Percentiles rank a stretch among this genome's conserved stretches.
Evolutionary conservation across 2,329 filamentous ascomycete species (phyloP).

Genomic region (Amauroascus niger): DNA sequence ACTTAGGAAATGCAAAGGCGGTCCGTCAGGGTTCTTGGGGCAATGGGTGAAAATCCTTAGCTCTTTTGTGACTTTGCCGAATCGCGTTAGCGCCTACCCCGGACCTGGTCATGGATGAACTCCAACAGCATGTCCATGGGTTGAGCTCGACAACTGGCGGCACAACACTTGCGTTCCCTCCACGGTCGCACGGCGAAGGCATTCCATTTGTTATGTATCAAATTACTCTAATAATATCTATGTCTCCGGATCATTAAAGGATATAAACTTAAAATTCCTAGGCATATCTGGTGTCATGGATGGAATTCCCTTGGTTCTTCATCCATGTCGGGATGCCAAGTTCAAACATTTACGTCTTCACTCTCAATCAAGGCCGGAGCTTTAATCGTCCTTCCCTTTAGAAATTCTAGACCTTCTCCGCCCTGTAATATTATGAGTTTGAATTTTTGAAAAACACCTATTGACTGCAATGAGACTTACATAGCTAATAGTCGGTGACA

Average conservation of each 20-base stretch:
- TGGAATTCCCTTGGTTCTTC: neutral
- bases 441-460: slow-evolving; percentile 1
- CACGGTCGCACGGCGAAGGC: neutral
- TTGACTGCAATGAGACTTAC: slow-evolving; percentile 49
- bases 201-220: neutral
- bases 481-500: slow-evolving; percentile 90
- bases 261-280: neutral
- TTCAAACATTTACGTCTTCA: slow-evolving; percentile 35
- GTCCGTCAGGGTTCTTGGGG: slow-evolving; percentile 7
- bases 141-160: neutral
- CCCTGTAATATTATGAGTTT: slow-evolving; percentile 34
- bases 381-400: slow-evolving; percentile 51
- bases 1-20: neutral
- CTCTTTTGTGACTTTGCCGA: slow-evolving; percentile 13
- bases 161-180: neutral
- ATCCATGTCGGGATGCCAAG: neutral
- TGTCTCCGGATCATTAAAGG: neutral
- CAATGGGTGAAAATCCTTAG: slow-evolving; percentile 17
- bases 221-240: neutral
- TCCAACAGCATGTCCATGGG: slow-evolving; percentile 1
- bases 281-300: neutral
- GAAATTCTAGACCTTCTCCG: slow-evolving; percentile 54
- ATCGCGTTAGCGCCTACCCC: slow-evolving; percentile 14
- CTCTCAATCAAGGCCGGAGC: slow-evolving; percentile 56
- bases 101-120: slow-evolving; percentile 6